Base-by-base conservation (phyloP, 2,329 filamentous ascomycete genomes). In the Epicoccum sorghinum region DNA sequence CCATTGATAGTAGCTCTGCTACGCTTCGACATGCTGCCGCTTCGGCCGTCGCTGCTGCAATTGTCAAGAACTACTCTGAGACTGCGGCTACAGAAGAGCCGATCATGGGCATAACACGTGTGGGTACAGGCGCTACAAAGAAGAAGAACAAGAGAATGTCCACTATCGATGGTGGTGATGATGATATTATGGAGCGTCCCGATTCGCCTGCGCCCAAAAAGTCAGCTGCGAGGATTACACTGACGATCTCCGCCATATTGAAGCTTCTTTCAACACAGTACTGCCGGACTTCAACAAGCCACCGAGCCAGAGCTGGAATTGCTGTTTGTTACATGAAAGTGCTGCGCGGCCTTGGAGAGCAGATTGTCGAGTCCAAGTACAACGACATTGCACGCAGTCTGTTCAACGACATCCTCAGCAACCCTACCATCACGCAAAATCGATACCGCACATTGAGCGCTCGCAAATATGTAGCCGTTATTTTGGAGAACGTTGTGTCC, bases 251-350 rank as follows among this genome's bases (percentile, higher is more conserved):
- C 6, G 92, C 96, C 60, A 86, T 97, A 52, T 78, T 98, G 53
- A 89, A 86, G 61, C 86, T 90, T 35, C 77, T 99, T 8, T 92
- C 92, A 0, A 81, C 79, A 5, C 91, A 96, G 29, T 99, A 96
- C 68, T 85, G 89, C 55, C 88, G 87, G 65, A 80, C 86, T 50
- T 87, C 89, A 3, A 95, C 91, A 0, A 89, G 89, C 1, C 96
- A 95, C 72, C 88, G 85, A 66, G 84, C 88, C 22, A 86, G 95
- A 61, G 90, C 92, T 33, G 92, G 90, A 7, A 86, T 99, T 47
- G 90, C 90, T 6, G 82, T 96, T 8, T 96, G 92, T 76, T 98
- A 97, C 71, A 88, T 89, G 57, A 89, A 89, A 65, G 83, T 96
- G 7, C 80, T 98, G 44, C 87, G 86, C 61, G 86, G 87, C 12